Evolutionary conservation across 2,329 filamentous ascomycete genomes (phyloP), one percentile per base, ranked within the genome.

Genomic region (Phialophora expanda): DNA sequence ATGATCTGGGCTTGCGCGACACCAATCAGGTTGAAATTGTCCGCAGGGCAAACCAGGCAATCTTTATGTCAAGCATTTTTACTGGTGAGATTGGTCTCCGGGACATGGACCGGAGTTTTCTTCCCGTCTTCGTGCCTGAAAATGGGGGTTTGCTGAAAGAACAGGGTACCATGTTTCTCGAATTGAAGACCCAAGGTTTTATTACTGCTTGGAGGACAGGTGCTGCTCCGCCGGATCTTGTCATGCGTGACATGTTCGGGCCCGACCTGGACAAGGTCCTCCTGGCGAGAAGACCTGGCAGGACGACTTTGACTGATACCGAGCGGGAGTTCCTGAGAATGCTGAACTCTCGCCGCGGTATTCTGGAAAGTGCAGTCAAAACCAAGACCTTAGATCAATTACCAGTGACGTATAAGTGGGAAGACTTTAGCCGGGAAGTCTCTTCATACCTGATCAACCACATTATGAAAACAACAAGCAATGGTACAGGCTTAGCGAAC

Each of bases 171-270:
- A 77, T 90, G 28, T 88, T 85, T 70, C 79, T 89, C 14, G 87
- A 89, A 67, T 76, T 90, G 20, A 90, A 90, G 76, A 89, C 87
- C 1, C 87, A 89, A 74, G 86, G 87, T 14, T 89, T 88, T 71
- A 86, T 89, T 63, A 86, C 86, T 3, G 84, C 85, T 3, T 80
- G 87, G 72, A 83, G 85, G 69, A 85, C 83, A 71, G 83, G 82
- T 50, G 83, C 87, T 61, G 82, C 81, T 30, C 79, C 81, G 1
- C 82, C 83, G 56, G 83, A 86, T 22, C 82, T 87, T 50, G 79
- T 88, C 30, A 76, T 89, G 30, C 82, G 85, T 62, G 83, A 87
- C 60, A 76, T 89, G 0, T 89, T 90, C 70, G 86, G 86, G 0
- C 75, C 81, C 30, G 82, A 86, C 66, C 77, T 89, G 51, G 84